Evolutionary conservation across 345 rosid species (phyloP), one percentile per base, ranked within the genome.

Genomic region (Camelina laxa): DNA sequence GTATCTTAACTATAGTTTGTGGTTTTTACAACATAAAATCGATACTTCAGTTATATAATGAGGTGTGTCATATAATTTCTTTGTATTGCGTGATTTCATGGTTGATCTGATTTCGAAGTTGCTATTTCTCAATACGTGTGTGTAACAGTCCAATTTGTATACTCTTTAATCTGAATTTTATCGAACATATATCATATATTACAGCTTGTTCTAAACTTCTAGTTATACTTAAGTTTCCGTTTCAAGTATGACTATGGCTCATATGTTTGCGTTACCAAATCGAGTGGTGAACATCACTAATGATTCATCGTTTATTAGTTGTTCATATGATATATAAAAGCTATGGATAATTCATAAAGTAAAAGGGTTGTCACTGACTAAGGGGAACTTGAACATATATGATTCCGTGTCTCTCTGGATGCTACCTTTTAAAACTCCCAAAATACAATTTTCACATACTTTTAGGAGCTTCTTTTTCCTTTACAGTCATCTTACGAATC

Each of bases 391-490:
- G 66, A 69, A 60, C 66, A 70, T 47, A 63, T 16, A 45, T 27
- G 30, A 63, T 35, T 63, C 44, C 11, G 65, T 36, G 36, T 56
- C 60, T 70, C 66, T 58, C 67, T 77, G 60, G 67, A 70, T 70
- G 53, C 60, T 62, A 62, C 42, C 48, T 17, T 69, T 55, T 63
- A 45, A 62, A 55, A 35, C 24, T 54, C 66, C 21, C 30, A 69
- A 8, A 56, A 45, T 61, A 53, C 41, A 53, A 2, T 62, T 70
- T 63, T 70, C 72, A 64, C 80, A 70, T 77, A 76, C 47, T 70
- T 70, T 47, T 55, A 63, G 60, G 80, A 77, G 72, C 47, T 64
- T 77, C 67, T 70, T 77, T 76, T 70, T 57, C 80, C 49, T 70
- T 77, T 70, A 15, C 75, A 64, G 76, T 17, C 61, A 21, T 19